phyloP scores from a whole-genome alignment of 208 protist species.

The Hexamita inflata region DNA sequence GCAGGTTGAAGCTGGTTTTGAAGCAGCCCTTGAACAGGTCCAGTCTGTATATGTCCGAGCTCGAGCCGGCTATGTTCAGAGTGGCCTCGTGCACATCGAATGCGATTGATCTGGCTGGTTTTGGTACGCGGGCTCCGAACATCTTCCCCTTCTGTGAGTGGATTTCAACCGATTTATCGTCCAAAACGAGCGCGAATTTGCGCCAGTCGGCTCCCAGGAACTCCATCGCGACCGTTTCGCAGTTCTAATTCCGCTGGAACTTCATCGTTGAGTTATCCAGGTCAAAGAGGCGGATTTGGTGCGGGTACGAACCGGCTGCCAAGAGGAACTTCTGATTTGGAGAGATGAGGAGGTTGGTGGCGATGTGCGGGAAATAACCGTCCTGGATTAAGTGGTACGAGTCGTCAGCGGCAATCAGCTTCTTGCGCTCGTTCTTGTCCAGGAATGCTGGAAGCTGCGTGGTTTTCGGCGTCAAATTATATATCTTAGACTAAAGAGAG shows the following conservation, averaged over 20 bases:
- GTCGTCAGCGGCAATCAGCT: neutral
- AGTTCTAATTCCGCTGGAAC: neutral
- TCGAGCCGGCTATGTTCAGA: neutral
- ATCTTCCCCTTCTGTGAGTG: neutral
- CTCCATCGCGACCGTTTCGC: neutral
- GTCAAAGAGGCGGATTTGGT: constrained; percentile 9
- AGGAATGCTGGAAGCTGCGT: neutral
- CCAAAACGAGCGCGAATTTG: neutral
- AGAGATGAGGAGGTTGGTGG: neutral
- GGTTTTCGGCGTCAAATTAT: neutral
- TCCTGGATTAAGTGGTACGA: constrained; percentile 9
- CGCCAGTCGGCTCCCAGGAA: neutral
- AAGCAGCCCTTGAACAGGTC: constrained; percentile 1
- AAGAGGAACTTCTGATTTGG: neutral
- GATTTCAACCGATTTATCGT: neutral
- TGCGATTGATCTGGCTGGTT: neutral
- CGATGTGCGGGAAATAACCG: neutral
- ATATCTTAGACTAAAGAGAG: too few relatives aligned
- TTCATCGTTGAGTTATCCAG: neutral
- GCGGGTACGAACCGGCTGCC: constrained; percentile 5
- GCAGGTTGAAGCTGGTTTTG: neutral
- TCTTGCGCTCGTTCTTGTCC: neutral
- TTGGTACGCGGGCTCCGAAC: neutral
- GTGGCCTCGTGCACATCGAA: neutral
- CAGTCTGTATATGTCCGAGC: neutral